Evolutionary conservation across 345 rosid genomes (phyloP).

Genomic region (Eucalyptus cloeziana): DNA sequence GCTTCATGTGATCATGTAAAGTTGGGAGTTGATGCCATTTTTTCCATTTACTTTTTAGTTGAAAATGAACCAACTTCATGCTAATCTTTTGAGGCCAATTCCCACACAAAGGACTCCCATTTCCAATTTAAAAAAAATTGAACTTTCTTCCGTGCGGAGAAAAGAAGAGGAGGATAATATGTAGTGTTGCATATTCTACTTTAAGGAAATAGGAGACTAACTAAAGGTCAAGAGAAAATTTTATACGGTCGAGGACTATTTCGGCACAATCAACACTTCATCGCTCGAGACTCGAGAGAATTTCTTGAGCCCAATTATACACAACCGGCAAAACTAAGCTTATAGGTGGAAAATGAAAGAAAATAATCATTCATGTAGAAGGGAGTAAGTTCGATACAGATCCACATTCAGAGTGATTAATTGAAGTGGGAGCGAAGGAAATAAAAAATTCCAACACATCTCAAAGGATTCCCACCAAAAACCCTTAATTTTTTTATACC

Average conservation of each 20-base stretch:
- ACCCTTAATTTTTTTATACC: not conserved
- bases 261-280: not conserved
- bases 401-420: not conserved
- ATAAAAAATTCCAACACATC: not conserved
- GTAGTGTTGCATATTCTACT: not conserved
- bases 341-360: not conserved
- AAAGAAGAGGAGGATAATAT: not conserved
- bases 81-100: not conserved
- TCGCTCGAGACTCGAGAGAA: not conserved
- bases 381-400: not conserved
- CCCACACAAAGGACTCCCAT: not conserved
- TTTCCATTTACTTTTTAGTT: not conserved
- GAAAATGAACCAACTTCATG: not conserved
- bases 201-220: not conserved
- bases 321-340: not conserved
- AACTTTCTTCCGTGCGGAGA: not conserved
- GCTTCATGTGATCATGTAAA: not conserved
- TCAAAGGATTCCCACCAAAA: not conserved
- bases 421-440: not conserved
- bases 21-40: not conserved
- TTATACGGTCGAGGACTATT: fast-evolving
- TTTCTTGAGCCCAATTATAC: not conserved
- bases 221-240: not conserved
- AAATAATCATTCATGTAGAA: not conserved
- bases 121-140: not conserved